Evolutionary conservation across 2,329 filamentous ascomycete genomes (phyloP).

Genomic region (Neophaeococcomyces mojaviensis): DNA sequence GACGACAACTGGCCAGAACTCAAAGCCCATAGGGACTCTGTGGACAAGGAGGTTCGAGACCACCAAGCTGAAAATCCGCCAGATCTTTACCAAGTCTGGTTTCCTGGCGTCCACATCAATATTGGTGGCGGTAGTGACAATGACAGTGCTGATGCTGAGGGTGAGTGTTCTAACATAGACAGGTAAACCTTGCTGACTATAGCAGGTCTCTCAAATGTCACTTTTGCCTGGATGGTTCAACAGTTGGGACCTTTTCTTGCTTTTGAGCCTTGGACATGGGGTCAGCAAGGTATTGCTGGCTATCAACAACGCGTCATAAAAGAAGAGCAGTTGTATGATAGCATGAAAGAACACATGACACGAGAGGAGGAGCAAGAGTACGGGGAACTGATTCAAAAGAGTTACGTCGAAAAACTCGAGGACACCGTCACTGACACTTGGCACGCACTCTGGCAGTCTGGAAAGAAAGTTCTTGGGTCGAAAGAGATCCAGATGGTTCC

Average conservation of each 20-base stretch:
- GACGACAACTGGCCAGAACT: not conserved
- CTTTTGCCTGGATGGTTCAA: conserved; percentile 6
- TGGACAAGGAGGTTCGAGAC: not conserved
- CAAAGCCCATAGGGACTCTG: not conserved
- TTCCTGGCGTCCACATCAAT: conserved; percentile 47
- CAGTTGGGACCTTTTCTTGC: conserved; percentile 1
- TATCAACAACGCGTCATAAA: not conserved
- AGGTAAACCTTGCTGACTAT: not conserved
- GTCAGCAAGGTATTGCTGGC: not conserved
- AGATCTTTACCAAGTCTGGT: conserved; percentile 46
- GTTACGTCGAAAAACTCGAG: too few relatives aligned
- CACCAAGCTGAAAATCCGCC: conserved; percentile 14
- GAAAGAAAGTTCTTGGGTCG: too few relatives aligned
- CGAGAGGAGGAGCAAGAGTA: too few relatives aligned
- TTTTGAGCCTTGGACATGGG: not conserved
- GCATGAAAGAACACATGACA: too few relatives aligned
- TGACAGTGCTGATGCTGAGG: conserved; percentile 22
- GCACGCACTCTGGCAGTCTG: too few relatives aligned
- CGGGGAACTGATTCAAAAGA: too few relatives aligned
- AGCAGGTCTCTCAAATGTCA: conserved; percentile 2
- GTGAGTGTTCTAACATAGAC: not conserved
- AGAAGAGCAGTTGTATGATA: not conserved
- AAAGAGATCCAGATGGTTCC: too few relatives aligned
- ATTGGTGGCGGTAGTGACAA: conserved; percentile 41
- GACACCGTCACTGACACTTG: too few relatives aligned